Evolutionary conservation across 2,329 filamentous ascomycete species (phyloP), one percentile per base, ranked within the genome.

Genomic region (Triangularia setosa): DNA sequence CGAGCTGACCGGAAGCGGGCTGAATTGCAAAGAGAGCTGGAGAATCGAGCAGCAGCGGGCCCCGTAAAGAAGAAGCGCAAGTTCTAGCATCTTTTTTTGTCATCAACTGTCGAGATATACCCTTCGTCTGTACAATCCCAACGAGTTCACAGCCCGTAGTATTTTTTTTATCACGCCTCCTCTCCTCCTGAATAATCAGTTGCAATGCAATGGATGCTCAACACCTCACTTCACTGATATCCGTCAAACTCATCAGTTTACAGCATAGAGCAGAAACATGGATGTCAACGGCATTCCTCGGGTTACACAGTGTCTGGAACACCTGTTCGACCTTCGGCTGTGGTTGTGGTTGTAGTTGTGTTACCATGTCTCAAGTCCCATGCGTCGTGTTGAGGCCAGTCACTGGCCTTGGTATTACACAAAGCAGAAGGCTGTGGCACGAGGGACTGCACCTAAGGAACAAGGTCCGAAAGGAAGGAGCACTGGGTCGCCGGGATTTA

Each of bases 51-150:
- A 2, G 77, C 80, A 0, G 79, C 78, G 18, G 80, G 80, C 1
- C 84, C 84, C 4, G 77, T 76, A 6, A 84, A 81, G 73, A 87
- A 87, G 76, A 86, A 84, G 74, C 77, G 84, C 53, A 82, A 78
- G 59, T 86, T 86, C 66, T 87, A 72, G 70, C 48, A 58, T 30
- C n/a, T 14, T 27, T 14, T 27, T 16, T 25, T 18, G 14, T 33
- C 18, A 24, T 57, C 23, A 24, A 11, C 25, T 59, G 24, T 54
- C 52, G 25, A 30, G 40, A 24, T 25, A 28, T 57, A 30, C 40
- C 7, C 9, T 28, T 48, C 33, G 21, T 18, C 55, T 3, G 11
- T n/a, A 40, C 25, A 58, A 18, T 58, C 18, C 21, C 55, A 28
- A 23, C 28, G 21, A 21, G 40, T 48, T 21, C 18, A 48, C 40